Conservation (phyloP, 2,329 filamentous ascomycete genomes). For the Plenodomus tracheiphilus region DNA sequence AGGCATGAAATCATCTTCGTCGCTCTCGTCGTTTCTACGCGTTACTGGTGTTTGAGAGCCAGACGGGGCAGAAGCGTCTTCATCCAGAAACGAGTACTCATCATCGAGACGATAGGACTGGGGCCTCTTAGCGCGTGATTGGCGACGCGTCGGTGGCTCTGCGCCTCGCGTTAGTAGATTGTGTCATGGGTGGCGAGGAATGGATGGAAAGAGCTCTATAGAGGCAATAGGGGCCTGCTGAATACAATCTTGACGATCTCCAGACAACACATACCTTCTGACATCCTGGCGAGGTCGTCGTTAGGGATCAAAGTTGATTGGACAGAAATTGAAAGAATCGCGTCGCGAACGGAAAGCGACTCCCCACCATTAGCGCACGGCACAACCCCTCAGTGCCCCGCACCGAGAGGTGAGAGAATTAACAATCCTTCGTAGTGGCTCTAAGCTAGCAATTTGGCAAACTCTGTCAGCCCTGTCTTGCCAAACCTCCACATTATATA, state of each 20-base stretch:
- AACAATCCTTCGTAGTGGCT: no score
- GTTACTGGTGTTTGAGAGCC: constrained; percentile 8
- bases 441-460: no score
- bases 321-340: constrained; percentile 4
- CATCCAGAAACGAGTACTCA: constrained; percentile 27
- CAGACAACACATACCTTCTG: constrained; percentile 14
- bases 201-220: not conserved
- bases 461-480: no score
- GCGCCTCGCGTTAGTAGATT: constrained; percentile 2
- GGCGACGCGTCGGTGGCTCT: constrained; percentile 21
- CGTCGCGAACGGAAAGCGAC: constrained; percentile 2
- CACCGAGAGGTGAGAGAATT: no score
- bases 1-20: constrained; percentile 32
- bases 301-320: constrained; percentile 3
- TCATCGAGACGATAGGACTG: constrained; percentile 26
- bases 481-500: no score
- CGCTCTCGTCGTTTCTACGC: constrained; percentile 19
- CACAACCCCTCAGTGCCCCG: constrained; percentile 18
- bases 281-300: constrained; percentile 4
- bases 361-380: constrained; percentile 14
- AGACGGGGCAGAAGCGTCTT: constrained; percentile 13
- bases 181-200: not conserved
- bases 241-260: not conserved
- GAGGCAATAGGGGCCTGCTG: not conserved
- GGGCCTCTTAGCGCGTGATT: constrained; percentile 23